Conservation (phyloP, 2,329 filamentous ascomycete genomes). For the Phoma herbarum region DNA sequence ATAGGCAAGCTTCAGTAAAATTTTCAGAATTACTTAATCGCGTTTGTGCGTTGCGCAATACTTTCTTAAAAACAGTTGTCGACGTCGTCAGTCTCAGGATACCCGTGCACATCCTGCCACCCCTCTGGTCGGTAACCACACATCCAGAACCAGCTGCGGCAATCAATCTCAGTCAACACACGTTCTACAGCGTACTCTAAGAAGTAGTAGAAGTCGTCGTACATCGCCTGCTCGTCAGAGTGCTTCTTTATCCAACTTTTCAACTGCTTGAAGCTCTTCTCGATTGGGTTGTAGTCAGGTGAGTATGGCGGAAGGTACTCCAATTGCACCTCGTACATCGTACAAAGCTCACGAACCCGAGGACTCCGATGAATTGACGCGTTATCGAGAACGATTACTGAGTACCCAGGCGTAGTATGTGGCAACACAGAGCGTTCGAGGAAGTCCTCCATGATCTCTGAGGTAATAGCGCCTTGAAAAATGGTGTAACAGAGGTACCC, state of each 20-base stretch:
- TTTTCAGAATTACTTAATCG: not conserved
- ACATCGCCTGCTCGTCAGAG: not conserved
- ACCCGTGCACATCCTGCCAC: not conserved
- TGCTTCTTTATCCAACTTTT: not conserved
- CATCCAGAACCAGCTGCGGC: no score
- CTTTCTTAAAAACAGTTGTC: not conserved
- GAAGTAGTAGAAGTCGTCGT: no score
- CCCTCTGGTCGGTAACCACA: no score
- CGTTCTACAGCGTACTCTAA: no score
- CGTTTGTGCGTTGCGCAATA: not conserved
- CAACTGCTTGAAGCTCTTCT: no score
- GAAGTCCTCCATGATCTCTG: not conserved
- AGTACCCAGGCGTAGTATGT: not conserved
- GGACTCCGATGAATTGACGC: not conserved
- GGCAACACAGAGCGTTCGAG: not conserved
- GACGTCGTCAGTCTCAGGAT: not conserved
- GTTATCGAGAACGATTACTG: conserved; percentile 1
- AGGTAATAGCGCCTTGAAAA: conserved; percentile 5
- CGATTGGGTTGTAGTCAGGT: not conserved
- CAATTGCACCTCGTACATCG: not conserved
- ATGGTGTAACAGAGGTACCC: conserved; percentile 10
- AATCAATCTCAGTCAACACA: no score
- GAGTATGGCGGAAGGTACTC: not conserved
- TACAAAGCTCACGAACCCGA: conserved; percentile 3
- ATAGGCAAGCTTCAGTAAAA: not conserved